Conservation (phyloP, 2,329 filamentous ascomycete species). For the Beauveria pseudobassiana region DNA sequence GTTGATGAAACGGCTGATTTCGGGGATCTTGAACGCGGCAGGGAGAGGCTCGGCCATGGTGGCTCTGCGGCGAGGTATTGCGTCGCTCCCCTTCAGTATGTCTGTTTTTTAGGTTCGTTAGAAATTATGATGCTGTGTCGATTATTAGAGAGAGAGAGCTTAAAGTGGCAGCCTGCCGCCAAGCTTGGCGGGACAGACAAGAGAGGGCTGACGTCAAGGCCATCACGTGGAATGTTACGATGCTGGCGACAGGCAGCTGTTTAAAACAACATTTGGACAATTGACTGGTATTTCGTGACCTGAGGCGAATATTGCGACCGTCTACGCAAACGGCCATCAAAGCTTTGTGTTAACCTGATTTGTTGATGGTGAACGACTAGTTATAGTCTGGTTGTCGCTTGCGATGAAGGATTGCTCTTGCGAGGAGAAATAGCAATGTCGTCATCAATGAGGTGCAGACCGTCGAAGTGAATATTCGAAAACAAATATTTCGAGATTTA, state of each 20-base stretch:
- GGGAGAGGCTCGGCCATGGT: conserved; percentile 55
- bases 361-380: too few species aligned
- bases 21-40: conserved; percentile 60
- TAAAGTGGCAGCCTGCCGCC: neutral
- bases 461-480: too few species aligned
- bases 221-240: conserved; percentile 2
- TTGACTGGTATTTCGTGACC: too few species aligned
- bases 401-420: too few species aligned
- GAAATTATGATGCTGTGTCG: neutral
- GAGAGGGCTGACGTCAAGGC: conserved; percentile 9
- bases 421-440: too few species aligned
- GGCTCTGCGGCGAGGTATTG: neutral
- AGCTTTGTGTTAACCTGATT: too few species aligned
- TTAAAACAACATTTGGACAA: neutral
- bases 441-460: too few species aligned
- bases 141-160: neutral
- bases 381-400: too few species aligned
- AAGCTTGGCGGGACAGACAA: conserved; percentile 4
- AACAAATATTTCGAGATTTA: too few species aligned
- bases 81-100: neutral
- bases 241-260: neutral
- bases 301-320: too few species aligned
- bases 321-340: too few species aligned
- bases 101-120: neutral
- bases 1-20: conserved; percentile 76